Base-by-base conservation (phyloP, 2,329 filamentous ascomycete genomes). In the Trichoderma sp. region DNA sequence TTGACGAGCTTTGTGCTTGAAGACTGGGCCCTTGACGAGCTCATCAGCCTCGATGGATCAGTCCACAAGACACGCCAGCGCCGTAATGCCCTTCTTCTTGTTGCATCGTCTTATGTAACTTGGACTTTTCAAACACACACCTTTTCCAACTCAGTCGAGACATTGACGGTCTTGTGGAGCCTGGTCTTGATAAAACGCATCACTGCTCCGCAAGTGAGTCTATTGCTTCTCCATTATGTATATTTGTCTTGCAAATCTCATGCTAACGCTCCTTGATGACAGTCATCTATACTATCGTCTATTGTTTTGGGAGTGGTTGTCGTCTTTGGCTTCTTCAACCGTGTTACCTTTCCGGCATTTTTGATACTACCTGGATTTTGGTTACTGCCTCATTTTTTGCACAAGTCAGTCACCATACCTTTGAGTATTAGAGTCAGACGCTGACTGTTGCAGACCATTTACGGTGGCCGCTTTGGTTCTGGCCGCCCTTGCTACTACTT, bases 91-190 rank as follows among this genome's bases (percentile, higher is more conserved):
- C 87, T 96, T 55, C 84, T 96, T 56, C 85, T 99, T 68, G 91
- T 97, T 70, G 94, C 95, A 56, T 98, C 95, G 32, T 97, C 94
- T 30, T 99, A 98, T 81, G 95, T 97, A 74, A 99, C 96, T 59
- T 99, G 96, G 95, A 97, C 95, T 55, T 97, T 95, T 81, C 96
- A 99, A 81, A 96, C 93, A 21, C 96, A 99, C 81, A 98, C 96
- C 14, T 98, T 99, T 79, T 98, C 95, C 71, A 99, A 99, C 81
- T 96, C 95, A 71, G 87, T 98, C 73, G 96, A 99, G 83, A 98
- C 96, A 3, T 83, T 99, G 74, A 86, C 95, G 61, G 94, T 99
- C 63, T 88, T 93, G 66, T 99, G 96, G 96, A 94, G 92, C 76
- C 82, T 99, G 79, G 94, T 98, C 59, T 82, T 99, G 78, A 94